These are phyloP conservation scores for Przewalskia tangutica DNA, from an alignment of 257 asterid species.

Conservation along the genomic window DNA sequence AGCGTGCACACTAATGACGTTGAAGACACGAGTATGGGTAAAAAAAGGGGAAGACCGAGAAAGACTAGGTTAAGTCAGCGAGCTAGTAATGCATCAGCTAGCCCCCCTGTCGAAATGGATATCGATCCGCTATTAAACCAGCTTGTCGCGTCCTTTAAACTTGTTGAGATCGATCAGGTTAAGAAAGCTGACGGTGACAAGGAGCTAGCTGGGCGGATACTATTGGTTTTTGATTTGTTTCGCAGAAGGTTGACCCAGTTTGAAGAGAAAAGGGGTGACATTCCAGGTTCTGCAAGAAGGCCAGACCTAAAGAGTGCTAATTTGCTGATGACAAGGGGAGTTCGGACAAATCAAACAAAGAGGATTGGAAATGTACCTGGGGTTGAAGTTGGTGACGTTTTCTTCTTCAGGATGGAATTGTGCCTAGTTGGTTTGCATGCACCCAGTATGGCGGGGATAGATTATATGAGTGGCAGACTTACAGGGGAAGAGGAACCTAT, in stretches of 20 bases:
- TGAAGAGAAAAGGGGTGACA: conserved; percentile 47
- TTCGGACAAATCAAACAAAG: conserved; percentile 52
- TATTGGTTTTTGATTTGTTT: conserved; percentile 48
- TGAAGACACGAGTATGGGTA: conserved; percentile 33
- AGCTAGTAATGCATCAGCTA: conserved; percentile 2
- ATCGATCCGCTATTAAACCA: conserved; percentile 34
- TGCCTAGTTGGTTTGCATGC: conserved; percentile 80
- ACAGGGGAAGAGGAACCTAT: conserved; percentile 69
- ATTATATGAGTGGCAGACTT: conserved; percentile 55
- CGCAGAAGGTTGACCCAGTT: conserved; percentile 51
- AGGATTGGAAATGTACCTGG: conserved; percentile 74
- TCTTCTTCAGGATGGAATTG: conserved; percentile 81
- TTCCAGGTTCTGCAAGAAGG: conserved; percentile 44
- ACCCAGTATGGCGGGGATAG: conserved; percentile 93
- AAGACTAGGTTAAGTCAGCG: conserved; percentile 22
- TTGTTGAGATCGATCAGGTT: conserved; percentile 42
- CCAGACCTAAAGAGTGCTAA: conserved; percentile 62
- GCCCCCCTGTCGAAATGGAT: conserved; percentile 22
- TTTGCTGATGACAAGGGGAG: conserved; percentile 56
- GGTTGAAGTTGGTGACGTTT: conserved; percentile 78
- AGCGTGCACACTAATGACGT: conserved; percentile 24
- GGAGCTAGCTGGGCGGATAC: conserved; percentile 35
- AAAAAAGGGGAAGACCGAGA: conserved; percentile 34
- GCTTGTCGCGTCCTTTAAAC: conserved; percentile 39
- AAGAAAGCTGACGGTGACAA: conserved; percentile 53